A percentile compares a stretch with the other conserved stretches of the same genome.
phyloP scores from a whole-genome alignment of 2,329 filamentous ascomycete species.

The Diaporthe ampelina region DNA sequence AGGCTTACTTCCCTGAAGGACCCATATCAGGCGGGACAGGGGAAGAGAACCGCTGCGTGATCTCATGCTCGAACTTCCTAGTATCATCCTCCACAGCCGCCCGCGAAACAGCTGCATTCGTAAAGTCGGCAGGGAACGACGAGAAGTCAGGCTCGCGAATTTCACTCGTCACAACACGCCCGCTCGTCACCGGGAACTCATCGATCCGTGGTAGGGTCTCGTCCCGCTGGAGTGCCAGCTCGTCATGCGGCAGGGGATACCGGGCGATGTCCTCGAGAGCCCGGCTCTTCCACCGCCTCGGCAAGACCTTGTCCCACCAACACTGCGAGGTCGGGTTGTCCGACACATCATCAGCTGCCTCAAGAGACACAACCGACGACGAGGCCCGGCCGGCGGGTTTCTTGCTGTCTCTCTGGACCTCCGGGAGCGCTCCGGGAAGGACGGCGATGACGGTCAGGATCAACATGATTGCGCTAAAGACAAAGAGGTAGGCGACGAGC shows the following conservation, averaged over 20 bases:
- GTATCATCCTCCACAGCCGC: not conserved
- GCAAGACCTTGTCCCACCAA: conserved; percentile 8
- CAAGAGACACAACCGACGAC: not conserved
- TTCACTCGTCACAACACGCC: not conserved
- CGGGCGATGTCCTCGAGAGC: conserved; percentile 39
- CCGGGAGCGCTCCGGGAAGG: conserved; percentile 26
- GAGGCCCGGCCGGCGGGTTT: not conserved
- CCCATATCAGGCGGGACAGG: not conserved
- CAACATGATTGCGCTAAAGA: conserved; percentile 25
- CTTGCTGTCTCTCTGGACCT: conserved; percentile 27
- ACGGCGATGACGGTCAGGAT: conserved; percentile 14
- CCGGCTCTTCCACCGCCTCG: conserved; percentile 18
- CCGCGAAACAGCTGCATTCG: not conserved
- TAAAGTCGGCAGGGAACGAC: not conserved
- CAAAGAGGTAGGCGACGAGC: conserved; percentile 11
- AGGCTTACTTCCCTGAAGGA: not conserved
- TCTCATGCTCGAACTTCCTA: not conserved
- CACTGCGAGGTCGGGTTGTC: not conserved
- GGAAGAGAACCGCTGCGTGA: conserved; percentile 5
- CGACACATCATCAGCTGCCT: not conserved
- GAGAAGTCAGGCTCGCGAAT: not conserved
- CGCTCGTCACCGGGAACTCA: not conserved
- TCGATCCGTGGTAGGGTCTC: not conserved
- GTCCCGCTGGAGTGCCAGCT: conserved; percentile 30
- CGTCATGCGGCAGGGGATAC: conserved; percentile 6